Base-by-base conservation (phyloP, 2,329 filamentous ascomycete species). In the Akanthomyces muscarius region DNA sequence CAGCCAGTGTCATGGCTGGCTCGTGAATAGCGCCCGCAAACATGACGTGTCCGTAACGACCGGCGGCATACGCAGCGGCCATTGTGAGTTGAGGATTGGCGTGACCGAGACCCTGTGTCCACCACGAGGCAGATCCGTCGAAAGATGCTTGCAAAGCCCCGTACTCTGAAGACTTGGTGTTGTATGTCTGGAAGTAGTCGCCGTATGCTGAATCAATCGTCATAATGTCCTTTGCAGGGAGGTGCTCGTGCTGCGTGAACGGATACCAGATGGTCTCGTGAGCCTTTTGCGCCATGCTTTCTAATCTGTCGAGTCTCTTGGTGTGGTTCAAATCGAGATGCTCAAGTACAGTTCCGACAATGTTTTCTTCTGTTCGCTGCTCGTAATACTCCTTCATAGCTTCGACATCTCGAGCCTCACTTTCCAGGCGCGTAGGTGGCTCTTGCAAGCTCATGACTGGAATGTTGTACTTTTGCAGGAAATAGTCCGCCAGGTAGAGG, bases 61-160 rank as follows among this genome's bases (percentile, higher is more conserved):
- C 91, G 1, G 91, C 90, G 0, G 92, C 91, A 70, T 95, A 88
- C 0, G 91, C 89, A 2, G 91, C 90, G 0, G 89, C 86, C 1
- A 95, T 82, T 0, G 90, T 84, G 1, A 96, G 79, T 0, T 81
- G 77, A 0, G 90, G 84, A 68, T 91, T 92, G 6, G 87, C 89
- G 67, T 96, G 92, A 1, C 92, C 91, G 0, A 96, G 81, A 2
- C 91, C 91, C 74, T 96, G 92, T 0, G 91, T 96, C 91, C 92
- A 96, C 91, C 92, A 96, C 0, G 90, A 94, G 1, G 91, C 91
- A 0, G 91, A 95, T 2, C 89, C 91, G 68, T 96, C 92, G 62
- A 95, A 92, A 0, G 89, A 88, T 1, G 90, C 83, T 52, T 81
- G 81, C 0, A 91, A 75, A 4, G 86, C 70, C 7, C 76, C 68